Percentiles rank a stretch among this genome's conserved stretches.
Conservation (phyloP, 1,284 basidiomycete species). For the Tylopilus sp. region DNA sequence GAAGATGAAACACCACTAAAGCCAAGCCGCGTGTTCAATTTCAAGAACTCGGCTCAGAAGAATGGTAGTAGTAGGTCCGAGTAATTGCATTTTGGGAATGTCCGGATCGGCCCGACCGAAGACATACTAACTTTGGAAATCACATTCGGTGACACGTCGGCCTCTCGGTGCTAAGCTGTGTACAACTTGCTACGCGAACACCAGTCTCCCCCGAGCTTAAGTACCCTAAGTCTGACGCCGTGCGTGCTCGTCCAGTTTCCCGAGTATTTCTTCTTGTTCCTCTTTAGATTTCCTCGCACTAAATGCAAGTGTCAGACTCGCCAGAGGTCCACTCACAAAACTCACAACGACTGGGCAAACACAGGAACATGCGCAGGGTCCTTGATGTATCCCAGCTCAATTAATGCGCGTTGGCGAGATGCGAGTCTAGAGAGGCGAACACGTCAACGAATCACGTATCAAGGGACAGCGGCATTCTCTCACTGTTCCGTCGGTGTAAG, state of each 20-base stretch:
- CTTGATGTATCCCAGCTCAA: slow-evolving; percentile 68
- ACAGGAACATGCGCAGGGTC: slow-evolving; percentile 58
- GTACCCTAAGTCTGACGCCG: slow-evolving; percentile 14
- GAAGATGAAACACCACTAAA: not conserved
- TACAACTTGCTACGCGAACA: too few species aligned
- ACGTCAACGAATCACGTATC: slow-evolving; percentile 11
- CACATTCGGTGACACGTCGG: too few species aligned
- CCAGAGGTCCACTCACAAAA: slow-evolving; percentile 9
- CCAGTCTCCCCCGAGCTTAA: too few species aligned
- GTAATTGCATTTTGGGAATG: slow-evolving; percentile 6
- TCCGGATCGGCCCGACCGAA: not conserved
- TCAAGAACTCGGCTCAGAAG: not conserved
- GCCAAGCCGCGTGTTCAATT: not conserved
- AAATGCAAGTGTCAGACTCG: slow-evolving; percentile 12
- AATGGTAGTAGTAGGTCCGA: not conserved
- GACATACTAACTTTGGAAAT: too few species aligned
- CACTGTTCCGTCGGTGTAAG: slow-evolving; percentile 64
- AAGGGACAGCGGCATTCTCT: slow-evolving; percentile 30
- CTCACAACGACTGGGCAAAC: slow-evolving; percentile 76
- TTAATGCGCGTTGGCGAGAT: slow-evolving; percentile 66
- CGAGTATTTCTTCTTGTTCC: slow-evolving; percentile 57
- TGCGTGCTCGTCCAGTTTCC: slow-evolving; percentile 51
- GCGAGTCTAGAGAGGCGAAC: slow-evolving; percentile 51
- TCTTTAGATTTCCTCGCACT: slow-evolving; percentile 56
- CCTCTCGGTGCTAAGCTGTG: too few species aligned